Base-by-base conservation (phyloP, 2,329 filamentous ascomycete species). In the Phyllosticta ampelicida region DNA sequence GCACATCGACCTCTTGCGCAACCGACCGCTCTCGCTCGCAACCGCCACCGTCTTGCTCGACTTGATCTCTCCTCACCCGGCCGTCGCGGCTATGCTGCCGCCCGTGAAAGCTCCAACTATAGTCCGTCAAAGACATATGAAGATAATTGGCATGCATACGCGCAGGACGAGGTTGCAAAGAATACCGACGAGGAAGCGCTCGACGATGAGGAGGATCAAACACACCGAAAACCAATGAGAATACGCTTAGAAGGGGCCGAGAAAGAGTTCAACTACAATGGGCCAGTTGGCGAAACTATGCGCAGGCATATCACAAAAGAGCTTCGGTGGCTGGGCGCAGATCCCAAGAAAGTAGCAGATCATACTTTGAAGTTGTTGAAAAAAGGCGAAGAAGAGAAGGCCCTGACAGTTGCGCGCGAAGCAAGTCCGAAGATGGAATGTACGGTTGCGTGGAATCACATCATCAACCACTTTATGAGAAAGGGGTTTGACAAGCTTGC, bases 381-480 rank as follows among this genome's bases (percentile, higher is more conserved):
- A 5, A 78, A 80, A 60, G 80, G 80, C 49, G 76, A 84, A 29
- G 80, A 80, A 44, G 81, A 84, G 2, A 84, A 89, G 66, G 90
- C 90, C 23, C 71, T 86, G 49, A 75, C 82, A 19, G 70, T 95
- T 60, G 81, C 86, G 44, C 83, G 86, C 60, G 76, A 80, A 64
- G 86, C 86, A n/a, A 90, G 56, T 70, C 83, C 80, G 63, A 71
- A 77, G 0, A 77, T 81, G 62, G 75, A 84, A 60, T 84, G 86
- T 62, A 76, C 82, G 3, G 90, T 95, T 60, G 85, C 87, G 60
- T 99, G 92, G 91, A 97, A 97, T 71, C 82, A 88, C 67, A 72
- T 96, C 51, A 85, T 99, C 59, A 80, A 86, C 59, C 83, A 90
- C 70, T 77, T 83, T 61, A 74, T 96, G 70, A 73, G 79, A 49